These are phyloP conservation scores for Blastocystis sp. DNA, from an alignment of 352 stramenopile genomes.

Conservation along the genomic window DNA sequence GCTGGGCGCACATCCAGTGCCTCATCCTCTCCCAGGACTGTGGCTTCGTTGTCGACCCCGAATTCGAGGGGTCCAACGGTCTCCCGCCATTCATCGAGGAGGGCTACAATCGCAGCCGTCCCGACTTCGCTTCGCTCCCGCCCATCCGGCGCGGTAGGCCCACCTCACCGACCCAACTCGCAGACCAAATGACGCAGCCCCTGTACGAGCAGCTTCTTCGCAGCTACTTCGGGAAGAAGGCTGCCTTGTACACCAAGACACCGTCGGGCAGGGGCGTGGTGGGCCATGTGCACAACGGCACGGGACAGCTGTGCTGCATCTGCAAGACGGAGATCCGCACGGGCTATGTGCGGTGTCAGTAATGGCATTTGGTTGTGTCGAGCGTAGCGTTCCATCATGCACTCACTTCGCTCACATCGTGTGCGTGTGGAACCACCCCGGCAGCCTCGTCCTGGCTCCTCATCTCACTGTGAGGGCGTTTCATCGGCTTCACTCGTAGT, in stretches of 20 bases:
- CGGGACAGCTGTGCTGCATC: conserved; percentile 2
- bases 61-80: conserved; percentile 46
- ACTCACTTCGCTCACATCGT: neutral
- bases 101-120: conserved; percentile 5
- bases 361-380: neutral
- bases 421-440: neutral
- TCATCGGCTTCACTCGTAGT: neutral
- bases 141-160: neutral
- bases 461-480: neutral
- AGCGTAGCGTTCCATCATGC: conserved; percentile 1
- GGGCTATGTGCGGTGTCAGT: conserved; percentile 17
- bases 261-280: conserved; percentile 9
- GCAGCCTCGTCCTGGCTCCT: neutral
- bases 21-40: conserved; percentile 17
- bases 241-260: conserved; percentile 4
- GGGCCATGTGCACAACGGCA: neutral
- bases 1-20: conserved; percentile 18
- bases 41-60: conserved; percentile 18
- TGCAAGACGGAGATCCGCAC: neutral
- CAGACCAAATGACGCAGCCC: conserved; percentile 19
- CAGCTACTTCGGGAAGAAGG: conserved; percentile 18
- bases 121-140: neutral
- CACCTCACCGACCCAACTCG: neutral
- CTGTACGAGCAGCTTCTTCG: conserved; percentile 34
- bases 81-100: conserved; percentile 14